Evolutionary conservation across 163 green algal species (phyloP).

Genomic region (Volvox carteri): DNA sequence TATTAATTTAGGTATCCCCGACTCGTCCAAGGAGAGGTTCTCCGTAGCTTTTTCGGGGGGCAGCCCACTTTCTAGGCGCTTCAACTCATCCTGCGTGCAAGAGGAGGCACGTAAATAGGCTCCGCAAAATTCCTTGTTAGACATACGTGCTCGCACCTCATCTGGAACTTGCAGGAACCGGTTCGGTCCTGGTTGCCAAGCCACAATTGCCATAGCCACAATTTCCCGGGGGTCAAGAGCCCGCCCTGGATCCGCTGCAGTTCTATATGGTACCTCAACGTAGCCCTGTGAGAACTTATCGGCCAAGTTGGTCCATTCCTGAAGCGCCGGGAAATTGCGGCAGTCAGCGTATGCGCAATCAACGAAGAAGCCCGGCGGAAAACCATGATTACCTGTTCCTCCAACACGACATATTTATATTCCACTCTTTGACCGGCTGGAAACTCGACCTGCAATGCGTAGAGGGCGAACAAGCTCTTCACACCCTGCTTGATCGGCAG

Average conservation of each 20-base stretch:
- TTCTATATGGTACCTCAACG: slow-evolving; percentile 87
- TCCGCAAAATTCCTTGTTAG: not conserved
- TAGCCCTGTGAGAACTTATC: slow-evolving; percentile 89
- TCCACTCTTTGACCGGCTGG: slow-evolving; percentile 86
- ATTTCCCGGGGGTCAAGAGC: slow-evolving; percentile 89
- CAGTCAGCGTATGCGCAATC: not conserved
- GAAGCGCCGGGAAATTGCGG: slow-evolving; percentile 16
- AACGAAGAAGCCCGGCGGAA: not conserved
- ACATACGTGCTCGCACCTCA: slow-evolving; percentile 68
- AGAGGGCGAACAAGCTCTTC: not conserved
- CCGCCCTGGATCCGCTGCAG: slow-evolving; percentile 73
- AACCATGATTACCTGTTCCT: slow-evolving; percentile 85
- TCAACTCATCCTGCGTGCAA: slow-evolving; percentile 74
- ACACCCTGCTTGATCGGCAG: slow-evolving; percentile 27
- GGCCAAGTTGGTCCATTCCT: slow-evolving; percentile 93
- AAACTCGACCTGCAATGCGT: slow-evolving; percentile 83
- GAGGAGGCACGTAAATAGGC: not conserved
- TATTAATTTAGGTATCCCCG: slow-evolving; percentile 77
- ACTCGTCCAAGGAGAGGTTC: slow-evolving; percentile 77
- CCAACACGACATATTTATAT: slow-evolving; percentile 97
- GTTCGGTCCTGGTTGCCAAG: slow-evolving; percentile 95
- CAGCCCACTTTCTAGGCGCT: slow-evolving; percentile 53
- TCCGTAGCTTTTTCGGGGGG: slow-evolving; percentile 70
- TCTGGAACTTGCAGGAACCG: slow-evolving; percentile 85
- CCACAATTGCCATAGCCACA: slow-evolving; percentile 95